Conservation (phyloP, 2,329 filamentous ascomycete species). For the Tolypocladium nubicola region DNA sequence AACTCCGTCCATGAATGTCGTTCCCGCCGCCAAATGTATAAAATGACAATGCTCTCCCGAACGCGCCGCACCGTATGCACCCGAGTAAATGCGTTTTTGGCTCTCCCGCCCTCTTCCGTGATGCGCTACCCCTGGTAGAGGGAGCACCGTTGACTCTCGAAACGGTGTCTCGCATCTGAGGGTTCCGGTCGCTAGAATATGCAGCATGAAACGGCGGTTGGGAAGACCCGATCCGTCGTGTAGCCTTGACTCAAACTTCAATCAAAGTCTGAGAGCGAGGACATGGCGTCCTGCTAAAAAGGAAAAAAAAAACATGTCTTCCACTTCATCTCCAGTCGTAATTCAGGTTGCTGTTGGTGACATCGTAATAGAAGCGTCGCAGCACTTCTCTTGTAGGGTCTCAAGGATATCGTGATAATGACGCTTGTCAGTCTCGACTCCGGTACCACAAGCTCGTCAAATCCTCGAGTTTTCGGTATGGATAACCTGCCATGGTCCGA, state of each 20-base stretch:
- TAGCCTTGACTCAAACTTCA: neutral
- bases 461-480: slow-evolving; percentile 38
- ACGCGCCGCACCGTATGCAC: neutral
- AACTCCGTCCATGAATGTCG: neutral
- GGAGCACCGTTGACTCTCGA: neutral
- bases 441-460: slow-evolving; percentile 10
- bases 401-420: neutral
- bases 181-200: neutral
- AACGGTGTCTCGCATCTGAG: neutral
- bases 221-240: neutral
- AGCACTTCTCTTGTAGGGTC: neutral
- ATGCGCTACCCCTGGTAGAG: neutral
- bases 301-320: neutral
- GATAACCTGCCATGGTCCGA: slow-evolving; percentile 39
- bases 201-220: neutral
- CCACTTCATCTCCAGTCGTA: neutral
- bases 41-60: neutral
- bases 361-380: neutral
- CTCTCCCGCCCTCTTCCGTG: neutral
- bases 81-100: neutral
- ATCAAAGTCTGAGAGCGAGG: neutral
- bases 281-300: neutral
- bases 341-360: neutral
- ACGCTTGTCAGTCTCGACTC: neutral
- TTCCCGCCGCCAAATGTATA: neutral